These are phyloP conservation scores for Verbascum thapsus DNA, from an alignment of 257 asterid genomes.

Conservation along the genomic window DNA sequence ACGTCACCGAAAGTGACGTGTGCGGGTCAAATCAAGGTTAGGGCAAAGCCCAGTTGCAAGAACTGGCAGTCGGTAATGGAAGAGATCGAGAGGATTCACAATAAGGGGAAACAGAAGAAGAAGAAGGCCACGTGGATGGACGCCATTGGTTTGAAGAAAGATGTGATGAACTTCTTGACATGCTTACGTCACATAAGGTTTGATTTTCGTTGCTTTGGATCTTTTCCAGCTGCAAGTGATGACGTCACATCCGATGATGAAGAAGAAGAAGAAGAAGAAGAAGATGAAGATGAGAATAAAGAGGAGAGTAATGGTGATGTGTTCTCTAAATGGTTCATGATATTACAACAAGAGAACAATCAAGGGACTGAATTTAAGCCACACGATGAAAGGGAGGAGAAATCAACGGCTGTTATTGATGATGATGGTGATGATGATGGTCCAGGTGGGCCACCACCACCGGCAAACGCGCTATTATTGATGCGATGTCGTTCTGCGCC, in stretches of 20 bases:
- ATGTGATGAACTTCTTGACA: conserved; percentile 74
- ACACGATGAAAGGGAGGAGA: conserved; percentile 9
- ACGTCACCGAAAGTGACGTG: conserved; percentile 88
- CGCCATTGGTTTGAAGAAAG: conserved; percentile 74
- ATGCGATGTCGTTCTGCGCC: conserved; percentile 96
- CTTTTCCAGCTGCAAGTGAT: conserved; percentile 45
- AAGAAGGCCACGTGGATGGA: conserved; percentile 53
- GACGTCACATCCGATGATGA: conserved; percentile 67
- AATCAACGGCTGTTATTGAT: conserved; percentile 12
- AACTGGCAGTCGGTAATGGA: conserved; percentile 95
- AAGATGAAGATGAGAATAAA: no score
- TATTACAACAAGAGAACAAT: conserved; percentile 66
- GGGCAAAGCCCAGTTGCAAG: conserved; percentile 61
- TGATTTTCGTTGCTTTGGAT: conserved; percentile 81
- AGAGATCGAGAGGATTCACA: conserved; percentile 82
- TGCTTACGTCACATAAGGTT: conserved; percentile 65
- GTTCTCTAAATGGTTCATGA: conserved; percentile 88
- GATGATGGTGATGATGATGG: conserved; percentile 12
- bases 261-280: conserved; percentile 43
- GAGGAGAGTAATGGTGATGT: conserved; percentile 33
- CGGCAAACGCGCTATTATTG: conserved; percentile 70
- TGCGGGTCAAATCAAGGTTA: conserved; percentile 81
- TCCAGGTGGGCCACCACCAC: conserved; percentile 44
- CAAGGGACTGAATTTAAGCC: conserved; percentile 25
- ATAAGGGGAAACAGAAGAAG: conserved; percentile 45